Percentiles rank a stretch among this genome's conserved stretches.
phyloP scores from a whole-genome alignment of 1,139 yeast species.

The Dujonia santamariae region DNA sequence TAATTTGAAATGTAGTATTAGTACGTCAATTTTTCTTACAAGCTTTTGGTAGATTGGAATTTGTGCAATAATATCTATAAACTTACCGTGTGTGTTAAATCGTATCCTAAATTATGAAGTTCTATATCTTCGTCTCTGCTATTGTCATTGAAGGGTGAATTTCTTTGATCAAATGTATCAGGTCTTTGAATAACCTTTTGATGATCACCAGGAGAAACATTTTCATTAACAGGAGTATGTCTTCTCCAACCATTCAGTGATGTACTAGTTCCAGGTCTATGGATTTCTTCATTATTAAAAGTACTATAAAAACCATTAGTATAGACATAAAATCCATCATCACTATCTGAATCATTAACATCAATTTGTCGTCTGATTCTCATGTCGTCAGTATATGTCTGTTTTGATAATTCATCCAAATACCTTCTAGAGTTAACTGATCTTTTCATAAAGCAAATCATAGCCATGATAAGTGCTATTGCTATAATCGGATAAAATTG shows the following conservation, averaged over 20 bases:
- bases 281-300: conserved; percentile 14
- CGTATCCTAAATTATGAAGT: too few species aligned
- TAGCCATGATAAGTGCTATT: conserved; percentile 33
- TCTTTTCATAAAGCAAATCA: conserved; percentile 41
- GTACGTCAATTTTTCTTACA: too few species aligned
- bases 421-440: conserved; percentile 36
- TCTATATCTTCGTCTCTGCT: too few species aligned
- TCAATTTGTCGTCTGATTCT: conserved; percentile 19
- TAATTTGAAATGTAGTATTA: not conserved
- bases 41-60: too few species aligned
- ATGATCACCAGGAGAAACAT: not conserved
- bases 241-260: conserved; percentile 6
- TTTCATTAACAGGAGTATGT: conserved; percentile 3
- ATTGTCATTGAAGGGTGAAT: too few species aligned
- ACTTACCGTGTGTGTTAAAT: conserved; percentile 5
- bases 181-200: too few species aligned
- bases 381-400: conserved; percentile 37
- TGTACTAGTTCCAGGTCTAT: conserved; percentile 3
- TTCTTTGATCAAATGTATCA: too few species aligned
- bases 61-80: too few species aligned
- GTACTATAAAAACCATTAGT: conserved; percentile 41
- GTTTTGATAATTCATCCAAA: conserved; percentile 25
- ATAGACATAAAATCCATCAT: conserved; percentile 45
- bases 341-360: conserved; percentile 32
- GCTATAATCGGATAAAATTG: conserved; percentile 39